Conservation (phyloP, 2,329 filamentous ascomycete species). For the Colletotrichum sp. region DNA sequence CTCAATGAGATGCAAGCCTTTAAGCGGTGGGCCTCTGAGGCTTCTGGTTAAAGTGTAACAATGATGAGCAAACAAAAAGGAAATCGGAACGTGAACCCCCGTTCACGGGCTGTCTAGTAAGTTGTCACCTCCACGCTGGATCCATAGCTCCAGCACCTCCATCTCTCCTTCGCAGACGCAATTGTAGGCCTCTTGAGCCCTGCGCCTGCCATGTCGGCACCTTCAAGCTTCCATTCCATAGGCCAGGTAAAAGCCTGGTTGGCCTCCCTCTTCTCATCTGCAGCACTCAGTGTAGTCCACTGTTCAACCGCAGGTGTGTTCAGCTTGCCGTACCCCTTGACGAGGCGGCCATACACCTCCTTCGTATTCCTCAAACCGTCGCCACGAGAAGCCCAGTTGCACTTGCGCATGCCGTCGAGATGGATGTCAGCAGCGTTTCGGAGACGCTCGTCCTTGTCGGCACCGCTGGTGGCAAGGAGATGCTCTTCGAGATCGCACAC, state of each 20-base stretch:
- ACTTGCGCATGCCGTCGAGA: constrained; percentile 26
- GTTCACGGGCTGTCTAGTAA: background rate
- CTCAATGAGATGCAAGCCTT: background rate
- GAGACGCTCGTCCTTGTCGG: constrained; percentile 21
- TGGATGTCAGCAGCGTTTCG: constrained; percentile 23
- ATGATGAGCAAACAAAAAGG: background rate
- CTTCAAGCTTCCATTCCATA: constrained; percentile 21
- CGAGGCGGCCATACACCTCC: constrained; percentile 16
- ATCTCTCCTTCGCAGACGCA: constrained; percentile 25
- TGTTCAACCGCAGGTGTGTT: constrained; percentile 19
- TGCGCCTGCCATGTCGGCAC: background rate
- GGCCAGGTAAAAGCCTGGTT: constrained; percentile 17
- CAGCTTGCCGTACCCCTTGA: constrained; percentile 22
- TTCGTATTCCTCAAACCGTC: constrained; percentile 8
- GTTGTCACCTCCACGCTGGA: background rate
- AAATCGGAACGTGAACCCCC: background rate
- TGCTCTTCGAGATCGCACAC: constrained; percentile 28
- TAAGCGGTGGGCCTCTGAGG: background rate
- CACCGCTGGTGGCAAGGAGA: background rate
- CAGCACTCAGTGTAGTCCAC: constrained; percentile 18
- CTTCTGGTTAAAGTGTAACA: background rate
- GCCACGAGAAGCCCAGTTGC: constrained; percentile 23
- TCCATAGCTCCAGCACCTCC: constrained; percentile 15
- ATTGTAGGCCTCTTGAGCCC: constrained; percentile 20
- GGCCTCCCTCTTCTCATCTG: constrained; percentile 23